phyloP scores from a whole-genome alignment of 176 grass and related monocot genomes.

The Melocanna baccifera region DNA sequence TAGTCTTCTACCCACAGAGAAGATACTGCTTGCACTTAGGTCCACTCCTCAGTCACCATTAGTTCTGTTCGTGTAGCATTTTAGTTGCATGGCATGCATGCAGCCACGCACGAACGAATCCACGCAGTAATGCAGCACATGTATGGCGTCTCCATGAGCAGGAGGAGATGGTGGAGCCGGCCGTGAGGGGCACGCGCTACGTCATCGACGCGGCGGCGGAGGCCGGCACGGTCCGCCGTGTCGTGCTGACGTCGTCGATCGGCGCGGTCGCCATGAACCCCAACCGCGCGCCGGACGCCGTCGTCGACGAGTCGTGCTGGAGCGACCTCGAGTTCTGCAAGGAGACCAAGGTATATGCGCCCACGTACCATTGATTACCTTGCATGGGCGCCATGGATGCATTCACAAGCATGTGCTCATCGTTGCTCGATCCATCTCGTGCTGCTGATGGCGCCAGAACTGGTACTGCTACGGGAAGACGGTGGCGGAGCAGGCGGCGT shows the following conservation, averaged over 20 bases:
- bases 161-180: constrained; percentile 83
- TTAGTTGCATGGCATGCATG: background rate
- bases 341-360: constrained; percentile 36
- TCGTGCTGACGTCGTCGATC: constrained; percentile 82
- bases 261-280: constrained; percentile 81
- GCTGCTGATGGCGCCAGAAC: constrained; percentile 20
- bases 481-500: constrained; percentile 65
- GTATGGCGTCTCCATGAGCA: background rate
- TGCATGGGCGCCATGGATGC: background rate
- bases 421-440: background rate
- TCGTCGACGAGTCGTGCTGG: constrained; percentile 89
- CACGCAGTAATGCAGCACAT: background rate
- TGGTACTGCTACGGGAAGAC: constrained; percentile 92
- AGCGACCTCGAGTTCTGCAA: constrained; percentile 86
- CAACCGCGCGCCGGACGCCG: constrained; percentile 40
- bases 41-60: background rate
- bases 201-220: constrained; percentile 66
- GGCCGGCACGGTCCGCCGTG: constrained; percentile 56
- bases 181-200: constrained; percentile 60
- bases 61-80: background rate
- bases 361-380: background rate
- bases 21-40: background rate
- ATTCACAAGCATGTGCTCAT: background rate
- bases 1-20: background rate
- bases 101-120: background rate